Evolutionary conservation across 352 stramenopile genomes (phyloP).

Genomic region (Phytophthora pini): DNA sequence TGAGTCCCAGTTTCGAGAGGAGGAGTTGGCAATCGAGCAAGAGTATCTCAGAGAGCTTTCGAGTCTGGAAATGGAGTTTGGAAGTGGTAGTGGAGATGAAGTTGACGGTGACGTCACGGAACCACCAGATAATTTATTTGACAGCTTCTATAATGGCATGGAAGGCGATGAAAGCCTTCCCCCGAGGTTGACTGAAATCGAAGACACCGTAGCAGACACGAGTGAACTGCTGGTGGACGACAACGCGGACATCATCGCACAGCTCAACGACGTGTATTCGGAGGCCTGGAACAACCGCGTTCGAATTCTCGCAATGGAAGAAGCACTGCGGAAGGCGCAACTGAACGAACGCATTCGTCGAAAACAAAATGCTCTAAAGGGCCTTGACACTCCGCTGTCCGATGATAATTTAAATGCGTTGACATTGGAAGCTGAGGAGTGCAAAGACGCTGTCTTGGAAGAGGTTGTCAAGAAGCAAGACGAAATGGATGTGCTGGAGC

Average conservation of each 20-base stretch:
- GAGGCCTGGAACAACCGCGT: constrained; percentile 41
- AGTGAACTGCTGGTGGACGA: constrained; percentile 14
- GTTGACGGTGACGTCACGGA: constrained; percentile 39
- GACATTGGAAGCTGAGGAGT: constrained; percentile 5
- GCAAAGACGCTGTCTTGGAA: constrained; percentile 41
- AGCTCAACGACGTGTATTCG: constrained; percentile 41
- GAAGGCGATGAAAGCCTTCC: constrained; percentile 12
- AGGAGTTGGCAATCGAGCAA: constrained; percentile 58
- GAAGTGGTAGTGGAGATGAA: constrained; percentile 7
- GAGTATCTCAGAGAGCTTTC: constrained; percentile 62
- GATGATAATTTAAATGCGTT: constrained; percentile 20
- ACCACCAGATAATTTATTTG: constrained; percentile 16
- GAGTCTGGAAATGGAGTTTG: constrained; percentile 61
- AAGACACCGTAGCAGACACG: background rate
- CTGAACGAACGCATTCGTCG: constrained; percentile 32
- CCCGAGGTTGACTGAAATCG: background rate
- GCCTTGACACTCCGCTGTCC: background rate
- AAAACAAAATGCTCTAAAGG: constrained; percentile 14
- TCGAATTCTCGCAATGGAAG: constrained; percentile 32
- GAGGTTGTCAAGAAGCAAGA: constrained; percentile 46
- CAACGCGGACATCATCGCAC: constrained; percentile 44
- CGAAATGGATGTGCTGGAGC: constrained; percentile 37
- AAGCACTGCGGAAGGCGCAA: constrained; percentile 42
- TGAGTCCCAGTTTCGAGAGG: constrained; percentile 49
- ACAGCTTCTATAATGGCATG: constrained; percentile 5